Conservation (phyloP, 2,329 filamentous ascomycete species). For the Phialophora tarda region DNA sequence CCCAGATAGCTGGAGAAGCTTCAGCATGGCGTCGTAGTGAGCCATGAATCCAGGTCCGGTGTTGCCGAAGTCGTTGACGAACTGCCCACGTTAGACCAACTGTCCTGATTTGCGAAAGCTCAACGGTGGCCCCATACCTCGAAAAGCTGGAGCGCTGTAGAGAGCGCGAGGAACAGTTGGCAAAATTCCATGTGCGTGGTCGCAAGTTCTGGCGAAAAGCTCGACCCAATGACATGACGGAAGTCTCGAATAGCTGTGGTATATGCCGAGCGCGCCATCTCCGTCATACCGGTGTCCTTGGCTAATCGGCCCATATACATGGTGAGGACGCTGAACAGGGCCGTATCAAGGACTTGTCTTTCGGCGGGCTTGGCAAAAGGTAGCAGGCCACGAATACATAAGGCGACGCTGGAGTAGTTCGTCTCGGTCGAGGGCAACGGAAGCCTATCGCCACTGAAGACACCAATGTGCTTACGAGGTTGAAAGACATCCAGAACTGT, state of each 20-base stretch:
- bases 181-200: background rate
- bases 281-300: constrained; percentile 7
- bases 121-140: constrained; percentile 2
- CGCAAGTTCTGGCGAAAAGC: background rate
- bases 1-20: constrained; percentile 11
- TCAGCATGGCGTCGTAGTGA: constrained; percentile 18
- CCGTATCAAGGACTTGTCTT: constrained; percentile 7
- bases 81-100: background rate
- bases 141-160: constrained; percentile 16
- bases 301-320: constrained; percentile 15
- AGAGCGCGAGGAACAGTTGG: constrained; percentile 10
- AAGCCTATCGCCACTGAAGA: constrained; percentile 16
- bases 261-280: constrained; percentile 14
- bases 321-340: constrained; percentile 14
- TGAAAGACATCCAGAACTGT: constrained; percentile 14
- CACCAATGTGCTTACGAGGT: background rate
- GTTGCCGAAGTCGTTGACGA: constrained; percentile 13
- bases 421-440: background rate
- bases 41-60: constrained; percentile 5
- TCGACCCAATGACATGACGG: constrained; percentile 7
- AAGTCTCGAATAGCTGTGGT: constrained; percentile 11
- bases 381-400: constrained; percentile 15
- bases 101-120: background rate
- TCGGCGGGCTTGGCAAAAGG: constrained; percentile 4
- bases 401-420: constrained; percentile 7